Base-by-base conservation (phyloP, 225 moss, liverwort and hornwort species). In the Sphagnum contortum region DNA sequence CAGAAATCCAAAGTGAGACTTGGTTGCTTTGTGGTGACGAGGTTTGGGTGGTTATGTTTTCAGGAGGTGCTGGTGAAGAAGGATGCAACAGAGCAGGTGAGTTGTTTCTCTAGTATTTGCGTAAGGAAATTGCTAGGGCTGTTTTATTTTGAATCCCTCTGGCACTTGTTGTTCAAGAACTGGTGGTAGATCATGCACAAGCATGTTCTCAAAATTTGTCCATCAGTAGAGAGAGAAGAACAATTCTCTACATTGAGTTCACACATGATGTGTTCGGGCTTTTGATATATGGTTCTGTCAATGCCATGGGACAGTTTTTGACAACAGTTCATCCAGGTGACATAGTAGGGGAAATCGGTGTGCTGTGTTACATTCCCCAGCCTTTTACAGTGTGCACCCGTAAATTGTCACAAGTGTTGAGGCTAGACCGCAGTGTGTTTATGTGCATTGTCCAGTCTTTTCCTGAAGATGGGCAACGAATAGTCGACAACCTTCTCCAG, bases 331-430 rank as follows among this genome's bases (percentile, higher is more conserved):
- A 54, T 9, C 64, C 78, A 44, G 54, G 59, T 14, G 80, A 86
- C 59, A 77, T 87, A 7, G 72, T 92, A 61, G 96, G 96, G 47
- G 96, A 98, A 76, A 90, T 98, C 13, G 96, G 90, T 62, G 83
- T 98, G 49, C 71, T 98, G 29, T 98, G 96, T 74, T 90, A 81
- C 73, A 92, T 92, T 79, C 88, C 96, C 49, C 96, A 98, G 69
- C 96, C 92, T 9, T 90, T 90, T 75, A 87, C 88, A 11, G 90
- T 89, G 59, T 89, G 91, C 29, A 87, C 90, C 61, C 66, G 64
- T 50, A 87, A 93, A 70, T 57, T 92, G 46, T 89, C 90, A 58
- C 87, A 87, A 74, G 73, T 98, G 63, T 73, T 98, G 70, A 83
- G 93, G 53, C 62, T 93, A 12, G 91, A 91, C 66, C 87, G 89